Conservation (phyloP, 331 rosid species). For the Ulmus americana region DNA sequence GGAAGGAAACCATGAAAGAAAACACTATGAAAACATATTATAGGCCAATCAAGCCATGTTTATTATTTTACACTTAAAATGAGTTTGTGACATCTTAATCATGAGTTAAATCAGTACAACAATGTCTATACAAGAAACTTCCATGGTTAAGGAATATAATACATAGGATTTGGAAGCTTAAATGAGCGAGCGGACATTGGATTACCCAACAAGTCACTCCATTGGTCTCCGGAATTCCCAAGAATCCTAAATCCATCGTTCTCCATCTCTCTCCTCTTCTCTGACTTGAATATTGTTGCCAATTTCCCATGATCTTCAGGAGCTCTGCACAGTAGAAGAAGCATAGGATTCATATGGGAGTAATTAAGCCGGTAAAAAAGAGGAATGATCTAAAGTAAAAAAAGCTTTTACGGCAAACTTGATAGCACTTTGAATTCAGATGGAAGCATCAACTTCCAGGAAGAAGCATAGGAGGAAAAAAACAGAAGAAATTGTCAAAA, state of each 20-base stretch:
- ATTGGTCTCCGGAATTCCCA: conserved; percentile 92
- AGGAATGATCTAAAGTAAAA: conserved; percentile 8
- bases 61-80: background rate
- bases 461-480: background rate
- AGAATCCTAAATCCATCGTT: conserved; percentile 65
- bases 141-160: conserved; percentile 46
- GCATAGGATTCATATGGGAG: conserved; percentile 19
- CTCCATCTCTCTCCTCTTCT: conserved; percentile 72
- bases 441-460: conserved; percentile 6
- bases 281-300: conserved; percentile 67
- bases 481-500: conserved; percentile 13
- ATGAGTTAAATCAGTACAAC: background rate
- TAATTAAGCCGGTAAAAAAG: conserved; percentile 6
- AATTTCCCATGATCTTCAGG: conserved; percentile 57
- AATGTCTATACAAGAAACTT: background rate
- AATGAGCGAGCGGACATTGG: conserved; percentile 59
- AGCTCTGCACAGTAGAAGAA: conserved; percentile 32
- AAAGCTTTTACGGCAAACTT: background rate
- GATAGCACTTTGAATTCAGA: background rate
- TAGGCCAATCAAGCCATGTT: background rate
- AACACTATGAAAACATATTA: conserved; percentile 2
- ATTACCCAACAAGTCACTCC: conserved; percentile 84
- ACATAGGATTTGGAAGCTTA: conserved; percentile 97
- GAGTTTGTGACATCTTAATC: background rate
- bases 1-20: no score